Conservation (phyloP, 1,284 basidiomycete species). For the Leccinum pachyderme region DNA sequence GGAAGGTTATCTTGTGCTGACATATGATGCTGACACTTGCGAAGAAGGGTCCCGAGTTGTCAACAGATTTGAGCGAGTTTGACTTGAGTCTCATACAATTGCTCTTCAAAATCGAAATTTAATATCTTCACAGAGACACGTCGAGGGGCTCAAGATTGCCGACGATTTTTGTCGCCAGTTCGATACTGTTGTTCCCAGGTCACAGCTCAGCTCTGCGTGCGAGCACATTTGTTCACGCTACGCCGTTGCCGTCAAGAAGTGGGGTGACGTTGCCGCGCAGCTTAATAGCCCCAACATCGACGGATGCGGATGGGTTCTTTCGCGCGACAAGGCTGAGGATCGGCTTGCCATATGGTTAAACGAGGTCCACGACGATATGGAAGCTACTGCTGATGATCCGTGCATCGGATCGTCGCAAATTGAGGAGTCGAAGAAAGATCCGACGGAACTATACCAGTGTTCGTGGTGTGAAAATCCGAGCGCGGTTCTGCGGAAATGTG, state of each 20-base stretch:
- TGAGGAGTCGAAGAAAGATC: conserved; percentile 32
- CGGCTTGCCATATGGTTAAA: conserved; percentile 54
- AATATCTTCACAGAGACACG: conserved; percentile 32
- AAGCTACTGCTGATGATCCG: conserved; percentile 27
- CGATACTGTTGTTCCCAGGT: conserved; percentile 42
- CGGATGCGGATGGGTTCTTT: conserved; percentile 15
- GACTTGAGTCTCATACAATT: conserved; percentile 32
- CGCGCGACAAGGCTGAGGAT: conserved; percentile 43
- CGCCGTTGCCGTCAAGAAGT: conserved; percentile 42
- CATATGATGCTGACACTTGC: conserved; percentile 50
- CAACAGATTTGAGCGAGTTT: conserved; percentile 45
- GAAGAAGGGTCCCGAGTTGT: conserved; percentile 47
- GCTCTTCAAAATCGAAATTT: not conserved
- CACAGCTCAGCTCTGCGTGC: conserved; percentile 47
- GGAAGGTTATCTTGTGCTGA: conserved; percentile 56
- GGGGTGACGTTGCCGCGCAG: conserved; percentile 39
- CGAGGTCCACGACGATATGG: conserved; percentile 41
- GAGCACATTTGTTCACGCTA: conserved; percentile 45
- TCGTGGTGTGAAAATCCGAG: conserved; percentile 60
- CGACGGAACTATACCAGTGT: conserved; percentile 48
- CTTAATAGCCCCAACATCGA: conserved; percentile 31
- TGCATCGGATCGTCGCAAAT: conserved; percentile 28
- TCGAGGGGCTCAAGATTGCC: conserved; percentile 45
- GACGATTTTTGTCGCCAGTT: conserved; percentile 47
- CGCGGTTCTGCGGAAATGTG: conserved; percentile 51